A percentile compares a stretch with the other conserved stretches of the same genome.
These are phyloP conservation scores for Gossypium trilobum DNA, from an alignment of 441 rosid genomes.

Conservation along the genomic window DNA sequence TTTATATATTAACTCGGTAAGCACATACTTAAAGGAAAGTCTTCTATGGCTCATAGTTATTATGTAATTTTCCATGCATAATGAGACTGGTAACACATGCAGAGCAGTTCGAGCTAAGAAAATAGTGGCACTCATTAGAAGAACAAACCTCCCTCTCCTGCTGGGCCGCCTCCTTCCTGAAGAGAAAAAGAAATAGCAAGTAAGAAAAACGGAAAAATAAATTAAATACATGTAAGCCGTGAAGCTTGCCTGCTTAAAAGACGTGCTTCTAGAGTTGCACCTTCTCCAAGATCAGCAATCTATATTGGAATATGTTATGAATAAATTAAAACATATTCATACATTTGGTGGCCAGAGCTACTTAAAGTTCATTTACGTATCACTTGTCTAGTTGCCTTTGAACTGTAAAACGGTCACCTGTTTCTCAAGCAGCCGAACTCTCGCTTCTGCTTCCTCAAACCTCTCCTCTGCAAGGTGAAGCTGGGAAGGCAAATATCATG, in stretches of 20 bases:
- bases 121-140: constrained; percentile 8
- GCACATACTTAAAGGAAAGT: background rate
- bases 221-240: constrained; percentile 6
- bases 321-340: background rate
- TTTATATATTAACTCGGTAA: background rate
- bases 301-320: constrained; percentile 18
- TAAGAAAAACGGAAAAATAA: constrained; percentile 15
- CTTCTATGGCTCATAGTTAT: background rate
- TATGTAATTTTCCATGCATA: background rate
- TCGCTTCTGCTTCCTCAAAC: constrained; percentile 58
- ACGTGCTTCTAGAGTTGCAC: constrained; percentile 65
- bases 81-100: background rate
- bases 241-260: constrained; percentile 67
- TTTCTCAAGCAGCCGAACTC: constrained; percentile 54
- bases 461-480: constrained; percentile 66
- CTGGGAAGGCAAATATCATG: constrained; percentile 44
- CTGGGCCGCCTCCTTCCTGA: constrained; percentile 83
- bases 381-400: background rate
- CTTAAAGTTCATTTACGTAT: constrained; percentile 2
- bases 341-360: background rate
- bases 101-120: background rate
- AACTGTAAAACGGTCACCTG: constrained; percentile 27
- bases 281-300: constrained; percentile 77
- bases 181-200: constrained; percentile 19
- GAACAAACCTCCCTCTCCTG: constrained; percentile 75